Conservation (phyloP, 495 filamentous ascomycete species). For the Usnea hakonensis region DNA sequence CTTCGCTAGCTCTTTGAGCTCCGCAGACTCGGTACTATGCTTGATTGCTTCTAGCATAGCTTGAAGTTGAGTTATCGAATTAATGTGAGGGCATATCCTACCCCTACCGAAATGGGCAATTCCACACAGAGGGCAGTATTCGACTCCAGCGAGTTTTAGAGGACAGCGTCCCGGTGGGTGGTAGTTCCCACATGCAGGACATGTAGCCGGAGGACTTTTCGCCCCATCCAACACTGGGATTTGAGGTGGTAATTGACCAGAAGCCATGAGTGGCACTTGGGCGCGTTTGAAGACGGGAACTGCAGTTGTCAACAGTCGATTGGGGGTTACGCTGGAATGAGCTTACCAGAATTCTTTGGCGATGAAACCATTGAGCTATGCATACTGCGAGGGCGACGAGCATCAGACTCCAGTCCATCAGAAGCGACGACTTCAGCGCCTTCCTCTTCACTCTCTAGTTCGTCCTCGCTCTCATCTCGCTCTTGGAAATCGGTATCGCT, state of each 20-base stretch:
- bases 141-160: slow-evolving; percentile 51
- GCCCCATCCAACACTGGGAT: not conserved
- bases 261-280: slow-evolving; percentile 15
- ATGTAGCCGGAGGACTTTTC: slow-evolving; percentile 29
- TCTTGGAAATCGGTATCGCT: slow-evolving; percentile 49
- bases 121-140: slow-evolving; percentile 60
- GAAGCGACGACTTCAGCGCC: slow-evolving; percentile 18
- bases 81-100: slow-evolving; percentile 54
- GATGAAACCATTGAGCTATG: slow-evolving; percentile 2
- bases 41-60: slow-evolving; percentile 54
- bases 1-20: slow-evolving; percentile 45
- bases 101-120: slow-evolving; percentile 52
- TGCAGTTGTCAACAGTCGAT: slow-evolving; percentile 1
- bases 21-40: slow-evolving; percentile 45
- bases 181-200: slow-evolving; percentile 44
- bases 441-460: slow-evolving; percentile 28
- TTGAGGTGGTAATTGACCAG: not conserved
- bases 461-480: slow-evolving; percentile 31
- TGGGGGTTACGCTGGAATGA: not conserved
- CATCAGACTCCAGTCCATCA: slow-evolving; percentile 12
- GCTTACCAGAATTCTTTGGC: not conserved
- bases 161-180: slow-evolving; percentile 54
- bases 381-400: not conserved
- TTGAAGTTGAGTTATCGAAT: slow-evolving; percentile 47
- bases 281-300: slow-evolving; percentile 39